A percentile compares a stretch with the other conserved stretches of the same genome.
phyloP scores from a whole-genome alignment of 2,329 filamentous ascomycete species.

The Epichloe baconii region DNA sequence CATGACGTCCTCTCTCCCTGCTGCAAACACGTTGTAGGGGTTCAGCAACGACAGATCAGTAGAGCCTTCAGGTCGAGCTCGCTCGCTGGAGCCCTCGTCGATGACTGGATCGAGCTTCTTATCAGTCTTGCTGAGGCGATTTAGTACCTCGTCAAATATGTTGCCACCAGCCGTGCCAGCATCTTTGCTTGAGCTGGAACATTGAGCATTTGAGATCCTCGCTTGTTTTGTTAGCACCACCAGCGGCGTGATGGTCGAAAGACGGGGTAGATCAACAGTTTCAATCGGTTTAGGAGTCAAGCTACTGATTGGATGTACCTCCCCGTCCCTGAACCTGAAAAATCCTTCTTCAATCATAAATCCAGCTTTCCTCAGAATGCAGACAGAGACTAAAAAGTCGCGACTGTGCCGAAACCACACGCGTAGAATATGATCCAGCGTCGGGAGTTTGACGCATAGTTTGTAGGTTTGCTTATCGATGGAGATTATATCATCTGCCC shows the following conservation, averaged over 20 bases:
- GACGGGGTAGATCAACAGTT: constrained; percentile 4
- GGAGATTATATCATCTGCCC: constrained; percentile 6
- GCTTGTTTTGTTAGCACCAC: neutral
- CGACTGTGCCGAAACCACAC: constrained; percentile 17
- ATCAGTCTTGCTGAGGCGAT: neutral
- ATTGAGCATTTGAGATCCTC: constrained; percentile 6
- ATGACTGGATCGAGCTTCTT: neutral
- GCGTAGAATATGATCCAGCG: constrained; percentile 13
- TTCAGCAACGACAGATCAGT: constrained; percentile 9
- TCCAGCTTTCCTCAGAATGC: constrained; percentile 18
- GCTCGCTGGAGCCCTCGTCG: neutral
- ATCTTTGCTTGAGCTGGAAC: neutral
- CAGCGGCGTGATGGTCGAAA: constrained; percentile 16
- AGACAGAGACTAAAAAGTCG: constrained; percentile 21
- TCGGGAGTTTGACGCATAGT: constrained; percentile 15
- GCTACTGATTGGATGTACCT: neutral
- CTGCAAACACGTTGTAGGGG: constrained; percentile 13
- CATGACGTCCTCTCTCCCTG: constrained; percentile 3
- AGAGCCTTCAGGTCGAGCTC: neutral
- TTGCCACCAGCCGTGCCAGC: neutral
- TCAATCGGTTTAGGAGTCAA: neutral
- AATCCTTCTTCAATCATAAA: constrained; percentile 14
- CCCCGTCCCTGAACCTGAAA: neutral
- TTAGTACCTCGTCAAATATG: constrained; percentile 6
- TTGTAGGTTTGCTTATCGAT: constrained; percentile 9